Evolutionary conservation across 768 basidiomycete species (phyloP), one percentile per base, ranked within the genome.

Genomic region (Kwoniella newhampshirensis): DNA sequence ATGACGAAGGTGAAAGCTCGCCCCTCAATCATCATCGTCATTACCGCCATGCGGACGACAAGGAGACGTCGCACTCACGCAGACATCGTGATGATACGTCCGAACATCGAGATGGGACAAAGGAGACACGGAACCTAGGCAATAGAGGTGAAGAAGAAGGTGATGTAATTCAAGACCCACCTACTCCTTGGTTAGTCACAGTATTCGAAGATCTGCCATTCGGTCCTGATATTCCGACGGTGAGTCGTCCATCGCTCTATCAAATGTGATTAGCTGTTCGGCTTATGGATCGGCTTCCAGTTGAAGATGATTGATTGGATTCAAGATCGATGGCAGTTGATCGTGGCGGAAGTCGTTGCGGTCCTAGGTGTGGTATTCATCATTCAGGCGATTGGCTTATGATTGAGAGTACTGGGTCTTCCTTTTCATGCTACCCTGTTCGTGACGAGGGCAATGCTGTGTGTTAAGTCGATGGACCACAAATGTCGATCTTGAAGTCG

Each of bases 281-380:
- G 18, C 4, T 21, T 4, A 23, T n/a, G n/a, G 7, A 21, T 26
- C 21, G 57, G 41, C 39, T 40, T 25, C 35, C 32, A 60, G 66
- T 66, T 20, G 12, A 17, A 25, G 26, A 28, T 50, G 51, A 5
- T 62, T 45, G 28, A 55, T 35, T 56, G 58, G 54, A 4, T 64
- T 3, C 37, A 41, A 43, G 54, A 58, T 20, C 43, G 52, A n/a
- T 64, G 59, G 59, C 52, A 57, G 18, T 21, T 52, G 15, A 13
- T 64, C 0, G 18, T 51, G 6, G 54, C 46, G 12, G 58, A 64
- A 42, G 35, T 57, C 11, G 41, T 47, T 7, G 45, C 26, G 11
- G 30, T 60, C 4, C n/a, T 64, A n/a, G 36, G 40, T 28, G 28
- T 64, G 20, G 63, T 58, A 27, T 64, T 60, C 46, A 37, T 57